Base-by-base conservation (phyloP, 192 early-diverging fungal genomes). In the Chytriomyces hyalinus region DNA sequence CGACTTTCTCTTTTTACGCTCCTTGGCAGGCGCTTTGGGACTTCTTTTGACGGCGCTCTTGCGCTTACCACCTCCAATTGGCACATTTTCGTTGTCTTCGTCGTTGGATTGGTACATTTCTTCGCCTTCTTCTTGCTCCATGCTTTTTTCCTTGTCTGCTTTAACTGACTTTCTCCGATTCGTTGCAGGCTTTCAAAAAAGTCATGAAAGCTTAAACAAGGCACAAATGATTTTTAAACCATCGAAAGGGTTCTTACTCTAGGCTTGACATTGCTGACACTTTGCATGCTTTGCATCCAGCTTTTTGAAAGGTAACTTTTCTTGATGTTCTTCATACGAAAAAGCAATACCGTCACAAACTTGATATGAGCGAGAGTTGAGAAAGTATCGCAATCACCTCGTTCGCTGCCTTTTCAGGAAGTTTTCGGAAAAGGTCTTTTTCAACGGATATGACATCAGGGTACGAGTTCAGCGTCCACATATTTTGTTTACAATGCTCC, bases 391-490 rank as follows among this genome's bases (percentile, higher is more conserved):
- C 13, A 79, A 4, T 24, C 57, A 78, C 77, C 69, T 84, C 74
- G 28, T 65, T 47, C 9, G 17, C 63, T 3, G 85, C 79, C 61
- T 61, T 59, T 6, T 77, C 67, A n/a, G 81, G 71, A 22, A 92
- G 73, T 15, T 78, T 82, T 45, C 78, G 70, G 67, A 93, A 97
- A 0, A 96, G 73, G 28, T 95, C 92, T 0, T 84, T 78, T 0
- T 93, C 90, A 2, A 94, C 83, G 5, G 82, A 80, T 13, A 93
- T 88, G 60, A 87, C 83, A 0, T 89, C 92, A 6, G 92, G 94
- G 80, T 94, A 94, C 24, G 94, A 87, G 43, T 87, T 88, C 5
- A 99, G 76, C 0, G 90, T 86, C 96, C 97, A 99, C 63, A 90
- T 88, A 15, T 87, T 80, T 3, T 89, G 74, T 61, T 90, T 87